Base-by-base conservation (phyloP, 148 eudicot genomes). In the Rhododendron mucronatum region DNA sequence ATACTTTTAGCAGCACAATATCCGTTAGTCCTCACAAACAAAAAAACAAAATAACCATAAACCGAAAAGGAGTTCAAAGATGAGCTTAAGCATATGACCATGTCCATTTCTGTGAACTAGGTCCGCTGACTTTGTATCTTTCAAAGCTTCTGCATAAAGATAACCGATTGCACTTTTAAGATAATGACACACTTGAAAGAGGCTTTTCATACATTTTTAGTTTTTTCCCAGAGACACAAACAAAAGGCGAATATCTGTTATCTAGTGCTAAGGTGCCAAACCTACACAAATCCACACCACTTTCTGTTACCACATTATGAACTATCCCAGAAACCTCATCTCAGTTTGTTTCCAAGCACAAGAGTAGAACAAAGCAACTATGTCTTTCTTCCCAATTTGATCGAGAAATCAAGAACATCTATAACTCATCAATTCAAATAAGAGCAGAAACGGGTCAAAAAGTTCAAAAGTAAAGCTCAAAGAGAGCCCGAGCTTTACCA, bases 381-480 rank as follows among this genome's bases (percentile, higher is more conserved):
- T n/a, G 73, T 44, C 61, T 69, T 44, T n/a, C 18, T 47, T 71
- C 47, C 44, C 3, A 71, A 30, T 26, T n/a, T 33, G 53, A 63
- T 45, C 5, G 10, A 26, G 20, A 84, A 28, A 61, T 82, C 75
- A 39, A 39, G 51, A 48, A 63, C 13, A 33, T 14, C 26, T 5
- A 12, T 6, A 84, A 84, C 26, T 53, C 18, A 14, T 74, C 48
- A 84, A 75, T 20, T 51, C 67, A 53, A 73, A 21, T 11, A 28
- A 16, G 11, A 73, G 80, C 63, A 18, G 3, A 30, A 71, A 47
- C 15, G 0, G 61, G 30, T 37, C 33, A 57, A 41, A 53, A 82
- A 59, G 53, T 35, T 82, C 87, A 86, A 65, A 65, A 81, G 53
- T 82, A 57, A 55, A 82, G 77, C 85, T 75, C 39, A 74, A 76